These are phyloP conservation scores for Camellia granthamiana DNA, from an alignment of 148 eudicot genomes.

Conservation along the genomic window DNA sequence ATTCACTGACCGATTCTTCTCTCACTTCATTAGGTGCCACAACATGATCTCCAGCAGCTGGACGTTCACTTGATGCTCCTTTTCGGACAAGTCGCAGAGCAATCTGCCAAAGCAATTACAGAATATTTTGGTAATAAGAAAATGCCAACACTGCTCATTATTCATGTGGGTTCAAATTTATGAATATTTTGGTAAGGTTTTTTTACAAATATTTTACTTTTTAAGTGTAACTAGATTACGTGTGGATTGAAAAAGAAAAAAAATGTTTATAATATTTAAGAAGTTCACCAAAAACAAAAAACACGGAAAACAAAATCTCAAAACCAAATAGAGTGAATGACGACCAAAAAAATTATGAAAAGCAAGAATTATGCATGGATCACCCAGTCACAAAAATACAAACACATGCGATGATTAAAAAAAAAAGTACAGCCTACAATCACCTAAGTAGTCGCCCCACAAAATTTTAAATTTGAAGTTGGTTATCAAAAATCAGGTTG, in stretches of 20 bases:
- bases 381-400: background rate
- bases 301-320: too few relatives aligned
- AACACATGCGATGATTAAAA: background rate
- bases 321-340: background rate
- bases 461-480: background rate
- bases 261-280: too few relatives aligned
- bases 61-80: slow-evolving; percentile 41
- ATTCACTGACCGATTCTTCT: slow-evolving; percentile 32
- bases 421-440: background rate
- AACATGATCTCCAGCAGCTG: slow-evolving; percentile 17
- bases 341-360: background rate
- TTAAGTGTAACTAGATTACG: too few relatives aligned
- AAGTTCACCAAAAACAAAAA: too few relatives aligned
- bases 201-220: too few relatives aligned
- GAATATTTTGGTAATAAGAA: background rate
- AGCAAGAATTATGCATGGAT: background rate
- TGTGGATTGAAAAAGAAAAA: too few relatives aligned
- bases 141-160: background rate
- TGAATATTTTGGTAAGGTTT: background rate
- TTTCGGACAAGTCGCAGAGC: slow-evolving; percentile 83
- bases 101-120: slow-evolving; percentile 52
- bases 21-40: slow-evolving; percentile 27
- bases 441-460: background rate
- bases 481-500: background rate
- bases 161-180: background rate